Base-by-base conservation (phyloP, 805 yeast species). In the Cyberlindnera samutprakarnensis region DNA sequence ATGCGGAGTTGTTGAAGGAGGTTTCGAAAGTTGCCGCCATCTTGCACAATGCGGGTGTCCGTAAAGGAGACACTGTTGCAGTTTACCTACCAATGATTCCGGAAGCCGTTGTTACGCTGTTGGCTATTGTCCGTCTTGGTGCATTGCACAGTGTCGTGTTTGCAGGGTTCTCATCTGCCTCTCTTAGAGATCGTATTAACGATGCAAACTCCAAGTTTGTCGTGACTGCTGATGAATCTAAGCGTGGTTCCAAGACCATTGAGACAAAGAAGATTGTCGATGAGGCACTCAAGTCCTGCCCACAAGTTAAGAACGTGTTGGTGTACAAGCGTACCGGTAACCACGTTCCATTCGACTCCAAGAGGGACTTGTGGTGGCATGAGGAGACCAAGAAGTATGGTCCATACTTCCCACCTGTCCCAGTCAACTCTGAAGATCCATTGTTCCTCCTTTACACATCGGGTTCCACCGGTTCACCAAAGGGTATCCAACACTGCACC, bases 121-220 rank as follows among this genome's bases (percentile, higher is more conserved):
- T 83, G 58, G 94, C 94, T 17, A 79, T 82, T 50, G 71, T 74
- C 25, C 69, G 94, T 59, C 64, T 83, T 41, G 94, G 94, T 48
- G 94, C 94, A 11, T 64, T 82, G 38, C 94, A 83, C 57, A 79
- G 90, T 3, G 92, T 82, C 23, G 79, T 83, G 20, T 83, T 83
- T 62, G 94, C 94, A 18, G 94, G 94, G 6, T 83, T 83, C 58
- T 80, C 94, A 18, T 79, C 96, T 19, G 90, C 94, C 25, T 88
- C 96, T 12, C 75, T 92, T 53, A 72, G 72, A 51, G 97, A 90
- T 64, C 78, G 98, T 59, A 79, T 88, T 46, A 70, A 70, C 39
- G 95, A 92, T 59, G 92, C 88, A 23, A 60, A 70, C 46, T 78
- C 85, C 26, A 77, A 70, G 51, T 70, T 79, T 25, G 78, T 83